A percentile compares a stretch with the other conserved stretches of the same genome.
Conservation (phyloP, 2,329 filamentous ascomycete species). For the Botrytis elliptica region DNA sequence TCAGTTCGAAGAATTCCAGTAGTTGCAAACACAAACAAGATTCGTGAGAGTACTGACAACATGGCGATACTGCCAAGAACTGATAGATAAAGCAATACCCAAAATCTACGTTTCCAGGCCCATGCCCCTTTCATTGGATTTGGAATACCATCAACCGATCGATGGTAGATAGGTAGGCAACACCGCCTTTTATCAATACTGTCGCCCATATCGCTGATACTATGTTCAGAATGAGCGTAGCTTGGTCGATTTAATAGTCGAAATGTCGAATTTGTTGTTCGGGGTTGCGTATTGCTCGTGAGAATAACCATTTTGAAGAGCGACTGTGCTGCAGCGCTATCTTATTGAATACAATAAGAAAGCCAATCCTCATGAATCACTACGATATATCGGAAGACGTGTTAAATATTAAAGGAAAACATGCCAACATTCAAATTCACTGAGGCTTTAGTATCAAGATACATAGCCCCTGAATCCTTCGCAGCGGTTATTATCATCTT, state of each 20-base stretch:
- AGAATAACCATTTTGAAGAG: neutral
- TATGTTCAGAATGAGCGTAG: neutral
- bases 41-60: slow-evolving; percentile 1
- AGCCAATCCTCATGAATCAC: too few relatives aligned
- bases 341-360: neutral
- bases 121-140: neutral
- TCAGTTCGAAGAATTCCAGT: neutral
- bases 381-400: neutral
- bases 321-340: neutral
- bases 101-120: neutral
- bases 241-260: neutral
- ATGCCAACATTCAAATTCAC: neutral
- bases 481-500: neutral
- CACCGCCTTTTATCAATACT: neutral
- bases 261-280: neutral
- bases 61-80: neutral
- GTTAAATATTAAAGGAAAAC: neutral
- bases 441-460: neutral
- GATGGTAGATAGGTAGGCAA: neutral
- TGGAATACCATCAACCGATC: neutral
- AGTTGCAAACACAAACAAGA: neutral
- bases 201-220: neutral
- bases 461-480: neutral
- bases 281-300: neutral
- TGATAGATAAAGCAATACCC: neutral